Evolutionary conservation across 2,329 filamentous ascomycete species (phyloP), one percentile per base, ranked within the genome.

Genomic region (Cladosporium sp.): DNA sequence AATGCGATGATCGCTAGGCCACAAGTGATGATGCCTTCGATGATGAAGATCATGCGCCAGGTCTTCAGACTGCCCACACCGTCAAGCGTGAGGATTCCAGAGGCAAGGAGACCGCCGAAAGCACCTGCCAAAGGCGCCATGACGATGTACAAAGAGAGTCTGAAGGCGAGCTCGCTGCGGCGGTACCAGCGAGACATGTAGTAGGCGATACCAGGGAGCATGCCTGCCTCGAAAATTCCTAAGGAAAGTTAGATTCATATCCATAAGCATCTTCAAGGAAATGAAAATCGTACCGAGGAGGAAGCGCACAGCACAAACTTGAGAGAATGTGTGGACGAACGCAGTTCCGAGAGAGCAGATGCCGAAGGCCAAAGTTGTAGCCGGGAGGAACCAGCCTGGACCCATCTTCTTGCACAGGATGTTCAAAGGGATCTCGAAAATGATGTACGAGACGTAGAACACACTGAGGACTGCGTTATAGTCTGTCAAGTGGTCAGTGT

Each of bases 161-260:
- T 83, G 74, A 91, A 91, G 0, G 86, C 84, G 6, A 92, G 79
- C 75, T 92, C 89, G 58, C 83, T 84, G 34, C 87, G 81, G n/a
- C 88, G 81, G 70, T 91, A 92, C 89, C 89, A 92, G 60, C 89
- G 81, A 0, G 85, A 88, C 23, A 91, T 78, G 70, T 91, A 92
- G 76, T 91, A 92, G 0, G 89, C 88, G 48, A 91, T 90, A 0
- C 90, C 89, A 0, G 90, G 90, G 63, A 92, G 76, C 85, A 92
- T 87, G 8, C 89, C 90, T 0, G 90, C 88, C 76, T 93, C 90
- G 65, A 91, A 91, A 13, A 89, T 76, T 5, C 80, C 80, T 3
- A 75, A 13, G 21, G 51, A 25, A 56, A 30, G 21, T 60, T 46
- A 66, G 48, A 18, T 3, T 3, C 23, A 26, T 18, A 5, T 39